phyloP scores from a whole-genome alignment of 1,284 basidiomycete species.

The Fistulinella staudtii region DNA sequence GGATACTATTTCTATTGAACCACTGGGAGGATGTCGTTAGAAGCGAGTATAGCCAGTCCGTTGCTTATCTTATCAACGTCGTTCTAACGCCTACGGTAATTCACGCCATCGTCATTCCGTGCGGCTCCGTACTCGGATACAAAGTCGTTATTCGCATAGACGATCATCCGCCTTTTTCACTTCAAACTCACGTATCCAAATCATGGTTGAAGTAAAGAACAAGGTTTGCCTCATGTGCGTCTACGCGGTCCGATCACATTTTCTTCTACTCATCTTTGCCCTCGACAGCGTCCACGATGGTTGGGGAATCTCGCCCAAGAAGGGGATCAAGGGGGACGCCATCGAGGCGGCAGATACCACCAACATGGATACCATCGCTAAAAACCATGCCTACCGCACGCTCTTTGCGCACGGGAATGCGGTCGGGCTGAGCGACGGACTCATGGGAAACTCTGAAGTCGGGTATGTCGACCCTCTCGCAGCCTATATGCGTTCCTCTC shows the following conservation, averaged over 20 bases:
- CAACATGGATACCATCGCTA: constrained; percentile 83
- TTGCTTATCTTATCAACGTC: neutral
- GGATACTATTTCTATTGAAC: too few relatives aligned
- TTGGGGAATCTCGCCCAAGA: constrained; percentile 74
- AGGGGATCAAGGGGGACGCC: constrained; percentile 79
- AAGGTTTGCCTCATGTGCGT: constrained; percentile 87
- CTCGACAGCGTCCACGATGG: constrained; percentile 82
- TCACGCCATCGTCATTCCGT: constrained; percentile 9
- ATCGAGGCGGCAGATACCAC: constrained; percentile 79
- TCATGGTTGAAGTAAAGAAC: constrained; percentile 61
- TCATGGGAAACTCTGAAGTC: constrained; percentile 96
- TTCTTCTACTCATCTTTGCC: neutral
- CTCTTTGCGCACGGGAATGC: constrained; percentile 84
- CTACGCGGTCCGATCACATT: neutral
- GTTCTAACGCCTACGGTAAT: neutral
- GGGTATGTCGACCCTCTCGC: constrained; percentile 72
- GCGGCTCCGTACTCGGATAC: constrained; percentile 5
- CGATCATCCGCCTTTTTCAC: neutral
- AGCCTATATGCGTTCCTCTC: too few relatives aligned
- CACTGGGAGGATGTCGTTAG: too few relatives aligned
- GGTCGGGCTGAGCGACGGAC: constrained; percentile 84
- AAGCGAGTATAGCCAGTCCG: too few relatives aligned
- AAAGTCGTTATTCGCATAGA: constrained; percentile 6
- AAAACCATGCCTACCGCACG: constrained; percentile 68
- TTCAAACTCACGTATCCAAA: neutral